Percentiles rank a stretch among this genome's conserved stretches.
phyloP scores from a whole-genome alignment of 169 alveolate species.

The Theileria sp. region DNA sequence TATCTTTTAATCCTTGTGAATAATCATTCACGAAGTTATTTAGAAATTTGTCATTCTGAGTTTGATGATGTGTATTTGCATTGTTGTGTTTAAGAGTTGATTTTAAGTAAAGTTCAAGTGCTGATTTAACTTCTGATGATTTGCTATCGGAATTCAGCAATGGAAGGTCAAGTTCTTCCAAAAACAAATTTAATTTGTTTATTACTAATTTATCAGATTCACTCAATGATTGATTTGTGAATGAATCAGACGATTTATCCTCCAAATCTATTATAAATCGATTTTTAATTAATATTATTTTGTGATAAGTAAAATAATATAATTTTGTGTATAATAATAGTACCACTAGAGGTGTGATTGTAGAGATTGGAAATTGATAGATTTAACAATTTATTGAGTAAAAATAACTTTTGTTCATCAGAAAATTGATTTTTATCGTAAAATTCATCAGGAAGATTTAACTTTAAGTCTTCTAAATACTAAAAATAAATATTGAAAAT shows the following conservation, averaged over 20 bases:
- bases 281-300: not conserved
- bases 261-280: not conserved
- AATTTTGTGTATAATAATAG: not conserved
- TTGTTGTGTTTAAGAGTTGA: not conserved
- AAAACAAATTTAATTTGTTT: slow-evolving; percentile 6
- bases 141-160: slow-evolving; percentile 7
- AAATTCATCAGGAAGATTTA: slow-evolving; percentile 8
- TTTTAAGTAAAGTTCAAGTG: slow-evolving; percentile 4
- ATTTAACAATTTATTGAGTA: slow-evolving; percentile 12
- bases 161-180: slow-evolving; percentile 31
- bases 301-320: not conserved
- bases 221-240: not conserved
- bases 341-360: slow-evolving; percentile 23
- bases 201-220: not conserved
- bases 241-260: not conserved
- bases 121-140: slow-evolving; percentile 26
- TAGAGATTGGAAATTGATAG: slow-evolving; percentile 30
- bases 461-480: slow-evolving; percentile 32
- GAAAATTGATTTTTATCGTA: not conserved
- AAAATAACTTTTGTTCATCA: not conserved
- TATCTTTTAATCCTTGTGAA: not conserved
- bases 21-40: not conserved
- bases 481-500: not conserved
- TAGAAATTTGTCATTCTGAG: not conserved
- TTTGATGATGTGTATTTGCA: not conserved